Conservation (phyloP, 257 asterid genomes). For the Ligustrum vulgare region DNA sequence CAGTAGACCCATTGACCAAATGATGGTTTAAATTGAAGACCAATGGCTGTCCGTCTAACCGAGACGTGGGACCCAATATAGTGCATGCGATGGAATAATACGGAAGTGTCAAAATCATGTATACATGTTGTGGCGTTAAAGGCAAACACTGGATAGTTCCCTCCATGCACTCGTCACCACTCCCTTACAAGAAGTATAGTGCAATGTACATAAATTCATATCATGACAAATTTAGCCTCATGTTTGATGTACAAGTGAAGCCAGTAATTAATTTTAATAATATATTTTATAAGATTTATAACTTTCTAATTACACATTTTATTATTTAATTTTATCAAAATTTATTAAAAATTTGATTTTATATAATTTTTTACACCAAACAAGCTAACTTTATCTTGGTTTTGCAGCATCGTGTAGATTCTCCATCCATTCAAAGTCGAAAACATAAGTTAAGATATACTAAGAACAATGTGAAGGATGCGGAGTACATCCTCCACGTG, state of each 20-base stretch:
- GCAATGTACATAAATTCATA: neutral
- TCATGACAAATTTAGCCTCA: neutral
- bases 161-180: slow-evolving; percentile 2
- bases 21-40: neutral
- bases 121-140: neutral
- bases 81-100: slow-evolving; percentile 5
- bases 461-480: too few relatives aligned
- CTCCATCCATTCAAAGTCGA: neutral
- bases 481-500: too few relatives aligned
- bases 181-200: neutral
- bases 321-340: too few relatives aligned
- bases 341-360: too few relatives aligned
- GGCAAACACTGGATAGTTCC: neutral
- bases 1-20: neutral
- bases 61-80: neutral
- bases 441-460: neutral
- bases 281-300: too few relatives aligned
- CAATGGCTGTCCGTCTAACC: neutral
- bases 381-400: neutral
- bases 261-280: too few relatives aligned
- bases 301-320: too few relatives aligned
- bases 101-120: neutral
- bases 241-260: too few relatives aligned
- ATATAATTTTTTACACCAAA: too few relatives aligned
- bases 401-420: neutral